Conservation (phyloP, 2,329 filamentous ascomycete genomes). For the Aaosphaeria pasadenensis region DNA sequence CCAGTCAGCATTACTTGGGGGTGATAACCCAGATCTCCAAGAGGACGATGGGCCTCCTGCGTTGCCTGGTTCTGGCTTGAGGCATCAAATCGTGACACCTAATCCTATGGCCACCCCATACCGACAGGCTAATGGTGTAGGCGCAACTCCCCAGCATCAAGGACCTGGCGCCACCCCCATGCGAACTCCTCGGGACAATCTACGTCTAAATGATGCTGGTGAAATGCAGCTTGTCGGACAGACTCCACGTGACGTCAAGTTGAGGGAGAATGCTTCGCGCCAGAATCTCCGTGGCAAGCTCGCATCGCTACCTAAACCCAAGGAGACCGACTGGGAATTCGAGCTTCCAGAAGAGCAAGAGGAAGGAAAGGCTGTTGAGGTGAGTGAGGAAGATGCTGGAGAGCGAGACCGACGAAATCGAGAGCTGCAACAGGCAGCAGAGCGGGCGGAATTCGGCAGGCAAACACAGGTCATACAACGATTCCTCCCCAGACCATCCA, state of each 20-base stretch:
- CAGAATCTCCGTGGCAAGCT: constrained; percentile 69
- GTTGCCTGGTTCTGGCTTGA: constrained; percentile 79
- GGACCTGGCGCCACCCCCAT: constrained; percentile 77
- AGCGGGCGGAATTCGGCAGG: constrained; percentile 69
- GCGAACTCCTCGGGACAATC: constrained; percentile 82
- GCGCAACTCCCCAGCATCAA: constrained; percentile 60
- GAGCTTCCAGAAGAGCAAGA: constrained; percentile 81
- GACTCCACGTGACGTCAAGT: constrained; percentile 73
- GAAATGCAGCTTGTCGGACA: constrained; percentile 66
- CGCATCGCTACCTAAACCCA: constrained; percentile 84
- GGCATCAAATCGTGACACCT: constrained; percentile 81
- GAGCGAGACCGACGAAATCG: constrained; percentile 72
- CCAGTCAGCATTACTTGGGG: constrained; percentile 87
- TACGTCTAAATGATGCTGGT: constrained; percentile 75
- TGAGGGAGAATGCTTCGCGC: constrained; percentile 67
- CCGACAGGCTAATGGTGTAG: constrained; percentile 57
- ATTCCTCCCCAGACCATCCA: constrained; percentile 71
- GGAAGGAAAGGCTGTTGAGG: constrained; percentile 54
- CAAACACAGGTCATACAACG: constrained; percentile 91
- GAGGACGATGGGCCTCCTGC: constrained; percentile 81
- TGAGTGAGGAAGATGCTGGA: constrained; percentile 65
- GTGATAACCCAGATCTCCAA: constrained; percentile 86
- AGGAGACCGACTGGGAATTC: constrained; percentile 90
- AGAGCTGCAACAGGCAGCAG: constrained; percentile 59
- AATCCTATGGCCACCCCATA: constrained; percentile 94